Evolutionary conservation across 495 filamentous ascomycete species (phyloP).

Genomic region (Pyronema domesticum): DNA sequence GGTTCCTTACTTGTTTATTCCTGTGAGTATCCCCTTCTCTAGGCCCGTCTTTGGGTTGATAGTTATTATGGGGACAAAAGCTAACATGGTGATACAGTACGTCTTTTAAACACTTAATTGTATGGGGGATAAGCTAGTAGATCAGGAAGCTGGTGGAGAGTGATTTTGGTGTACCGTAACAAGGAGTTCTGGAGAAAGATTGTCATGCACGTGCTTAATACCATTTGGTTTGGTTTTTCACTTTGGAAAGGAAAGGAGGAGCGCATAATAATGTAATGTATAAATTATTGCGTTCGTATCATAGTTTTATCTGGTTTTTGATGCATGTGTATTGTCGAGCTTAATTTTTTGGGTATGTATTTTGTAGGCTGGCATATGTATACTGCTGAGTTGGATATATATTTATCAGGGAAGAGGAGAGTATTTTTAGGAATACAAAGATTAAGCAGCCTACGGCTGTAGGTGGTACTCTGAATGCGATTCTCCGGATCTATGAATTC

Average conservation of each 20-base stretch:
- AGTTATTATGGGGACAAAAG: not conserved
- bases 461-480: too few relatives aligned
- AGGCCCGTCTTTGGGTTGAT: too few relatives aligned
- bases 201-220: not conserved
- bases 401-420: too few relatives aligned
- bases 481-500: too few relatives aligned
- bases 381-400: too few relatives aligned
- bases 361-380: too few relatives aligned
- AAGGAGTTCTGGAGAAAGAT: not conserved
- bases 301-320: too few relatives aligned
- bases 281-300: not conserved
- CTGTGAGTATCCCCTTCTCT: conserved; percentile 21
- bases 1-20: conserved; percentile 92
- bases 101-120: not conserved
- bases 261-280: not conserved
- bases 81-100: not conserved
- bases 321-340: too few relatives aligned
- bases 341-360: too few relatives aligned
- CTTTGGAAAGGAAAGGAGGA: not conserved
- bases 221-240: not conserved
- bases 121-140: not conserved
- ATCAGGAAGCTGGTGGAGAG: not conserved
- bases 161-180: not conserved
- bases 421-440: too few relatives aligned
- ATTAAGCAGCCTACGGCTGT: too few relatives aligned